Conservation (phyloP, 1,284 basidiomycete genomes). For the Trametes sp. region DNA sequence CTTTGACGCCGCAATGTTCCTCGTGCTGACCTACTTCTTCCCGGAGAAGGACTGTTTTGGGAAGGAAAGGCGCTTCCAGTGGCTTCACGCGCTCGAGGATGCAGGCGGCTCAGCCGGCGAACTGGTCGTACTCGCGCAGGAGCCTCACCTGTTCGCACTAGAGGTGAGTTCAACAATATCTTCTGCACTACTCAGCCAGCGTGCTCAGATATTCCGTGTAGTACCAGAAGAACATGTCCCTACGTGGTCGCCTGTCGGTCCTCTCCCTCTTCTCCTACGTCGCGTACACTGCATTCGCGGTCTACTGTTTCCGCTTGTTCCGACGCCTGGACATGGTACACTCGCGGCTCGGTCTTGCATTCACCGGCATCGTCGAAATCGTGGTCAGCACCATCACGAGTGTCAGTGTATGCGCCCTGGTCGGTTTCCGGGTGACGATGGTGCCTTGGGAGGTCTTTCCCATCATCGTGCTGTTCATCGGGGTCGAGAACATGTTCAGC, state of each 20-base stretch:
- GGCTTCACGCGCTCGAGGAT: conserved; percentile 64
- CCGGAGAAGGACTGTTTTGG: conserved; percentile 73
- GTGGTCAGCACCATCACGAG: conserved; percentile 93
- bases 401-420: conserved; percentile 88
- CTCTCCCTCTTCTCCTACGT: conserved; percentile 79
- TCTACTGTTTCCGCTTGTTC: conserved; percentile 83
- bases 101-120: conserved; percentile 53
- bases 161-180: conserved; percentile 59
- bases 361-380: conserved; percentile 93
- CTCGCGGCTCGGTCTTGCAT: conserved; percentile 89
- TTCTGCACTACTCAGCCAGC: background rate
- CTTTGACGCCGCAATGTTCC: conserved; percentile 71
- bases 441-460: conserved; percentile 92
- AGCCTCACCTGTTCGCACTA: conserved; percentile 72
- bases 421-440: conserved; percentile 86
- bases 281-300: conserved; percentile 82
- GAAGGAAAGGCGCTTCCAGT: conserved; percentile 65
- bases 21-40: conserved; percentile 83
- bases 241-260: conserved; percentile 53
- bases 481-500: conserved; percentile 97
- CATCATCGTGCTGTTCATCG: conserved; percentile 94
- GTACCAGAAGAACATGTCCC: conserved; percentile 56
- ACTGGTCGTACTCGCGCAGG: conserved; percentile 56
- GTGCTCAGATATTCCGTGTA: conserved; percentile 37
- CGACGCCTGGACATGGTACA: conserved; percentile 87